Evolutionary conservation across 1,284 basidiomycete species (phyloP).

Genomic region (Ganoderma resinaceum): DNA sequence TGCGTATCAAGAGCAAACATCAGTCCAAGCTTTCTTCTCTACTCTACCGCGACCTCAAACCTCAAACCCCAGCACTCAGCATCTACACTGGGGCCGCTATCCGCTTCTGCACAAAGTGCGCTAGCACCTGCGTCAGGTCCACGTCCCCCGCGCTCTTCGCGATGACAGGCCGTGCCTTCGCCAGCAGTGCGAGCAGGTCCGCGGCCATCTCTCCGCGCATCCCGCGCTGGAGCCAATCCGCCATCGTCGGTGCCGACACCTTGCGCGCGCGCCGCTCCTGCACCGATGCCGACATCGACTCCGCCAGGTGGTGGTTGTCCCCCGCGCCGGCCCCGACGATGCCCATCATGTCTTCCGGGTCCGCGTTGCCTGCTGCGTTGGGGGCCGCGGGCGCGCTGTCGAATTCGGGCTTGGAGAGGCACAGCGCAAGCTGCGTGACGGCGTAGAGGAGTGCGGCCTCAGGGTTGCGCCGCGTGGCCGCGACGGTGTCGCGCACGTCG

Average conservation of each 20-base stretch:
- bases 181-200: slow-evolving; percentile 73
- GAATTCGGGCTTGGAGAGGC: slow-evolving; percentile 73
- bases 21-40: not conserved
- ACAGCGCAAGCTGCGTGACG: slow-evolving; percentile 79
- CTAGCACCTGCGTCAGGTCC: slow-evolving; percentile 65
- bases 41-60: not conserved
- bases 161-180: slow-evolving; percentile 66
- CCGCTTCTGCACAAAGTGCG: slow-evolving; percentile 70
- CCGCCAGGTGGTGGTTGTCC: slow-evolving; percentile 2
- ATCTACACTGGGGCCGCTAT: slow-evolving; percentile 42
- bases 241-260: slow-evolving; percentile 60
- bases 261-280: slow-evolving; percentile 53
- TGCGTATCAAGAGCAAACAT: not conserved
- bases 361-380: slow-evolving; percentile 49
- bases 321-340: slow-evolving; percentile 17
- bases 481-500: slow-evolving; percentile 62
- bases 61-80: not conserved
- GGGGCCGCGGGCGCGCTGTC: slow-evolving; percentile 43
- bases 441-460: slow-evolving; percentile 78
- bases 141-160: slow-evolving; percentile 58
- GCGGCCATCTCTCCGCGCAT: slow-evolving; percentile 81
- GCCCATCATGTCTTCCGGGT: slow-evolving; percentile 46
- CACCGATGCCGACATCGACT: slow-evolving; percentile 44
- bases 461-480: slow-evolving; percentile 63
- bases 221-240: slow-evolving; percentile 70